Evolutionary conservation across 495 filamentous ascomycete species (phyloP).

Genomic region (Aspergillus heteromorphus): DNA sequence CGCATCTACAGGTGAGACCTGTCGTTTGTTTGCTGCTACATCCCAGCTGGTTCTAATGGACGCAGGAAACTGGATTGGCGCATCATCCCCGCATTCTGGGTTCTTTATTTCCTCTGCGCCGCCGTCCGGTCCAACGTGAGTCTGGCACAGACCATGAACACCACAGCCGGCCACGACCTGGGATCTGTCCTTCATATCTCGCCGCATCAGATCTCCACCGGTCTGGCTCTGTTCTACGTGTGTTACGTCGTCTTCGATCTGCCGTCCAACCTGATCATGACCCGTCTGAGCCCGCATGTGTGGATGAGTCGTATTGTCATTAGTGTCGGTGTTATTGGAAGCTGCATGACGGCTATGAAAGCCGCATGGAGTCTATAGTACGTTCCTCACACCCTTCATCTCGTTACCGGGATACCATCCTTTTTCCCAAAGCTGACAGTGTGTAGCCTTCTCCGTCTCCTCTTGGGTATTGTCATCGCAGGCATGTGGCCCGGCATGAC

Average conservation of each 20-base stretch:
- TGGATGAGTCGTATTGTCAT: conserved; percentile 94
- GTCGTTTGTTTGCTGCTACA: background rate
- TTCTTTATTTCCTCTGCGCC: conserved; percentile 89
- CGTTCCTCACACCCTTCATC: conserved; percentile 18
- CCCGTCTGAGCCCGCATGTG: conserved; percentile 70
- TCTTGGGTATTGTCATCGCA: conserved; percentile 82
- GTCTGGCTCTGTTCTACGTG: conserved; percentile 83
- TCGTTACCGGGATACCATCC: background rate
- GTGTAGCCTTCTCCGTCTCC: conserved; percentile 66
- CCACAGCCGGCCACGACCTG: conserved; percentile 60
- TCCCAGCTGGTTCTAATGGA: background rate
- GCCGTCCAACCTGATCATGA: conserved; percentile 89
- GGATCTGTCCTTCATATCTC: conserved; percentile 59
- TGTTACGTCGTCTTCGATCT: conserved; percentile 86
- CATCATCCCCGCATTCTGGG: conserved; percentile 88
- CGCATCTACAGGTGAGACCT: conserved; percentile 34
- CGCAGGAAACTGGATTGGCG: conserved; percentile 68
- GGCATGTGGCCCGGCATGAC: conserved; percentile 97
- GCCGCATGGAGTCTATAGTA: conserved; percentile 83
- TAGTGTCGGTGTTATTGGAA: conserved; percentile 77
- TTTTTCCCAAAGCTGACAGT: conserved; percentile 4
- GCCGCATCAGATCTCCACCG: conserved; percentile 71
- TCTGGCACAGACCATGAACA: conserved; percentile 87
- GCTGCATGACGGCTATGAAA: conserved; percentile 74
- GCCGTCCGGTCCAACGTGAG: conserved; percentile 88